Evolutionary conservation across 306 rosid species (phyloP), one percentile per base, ranked within the genome.

Genomic region (Vigna reflexopilosa): DNA sequence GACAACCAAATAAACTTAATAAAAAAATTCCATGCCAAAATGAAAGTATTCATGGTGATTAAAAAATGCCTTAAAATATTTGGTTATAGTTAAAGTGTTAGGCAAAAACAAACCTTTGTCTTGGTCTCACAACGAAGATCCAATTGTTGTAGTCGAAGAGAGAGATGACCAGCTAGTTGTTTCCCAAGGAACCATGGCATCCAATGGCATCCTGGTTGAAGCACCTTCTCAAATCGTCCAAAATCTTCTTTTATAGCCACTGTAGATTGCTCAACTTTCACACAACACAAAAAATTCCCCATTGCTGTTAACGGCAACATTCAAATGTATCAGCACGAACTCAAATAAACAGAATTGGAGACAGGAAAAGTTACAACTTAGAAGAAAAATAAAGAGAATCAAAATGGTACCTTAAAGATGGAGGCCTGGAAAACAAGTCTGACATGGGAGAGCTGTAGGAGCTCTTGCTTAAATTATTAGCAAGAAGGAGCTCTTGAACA

Each of bases 131-230:
- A 94, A 2, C 81, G 79, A 51, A 94, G 85, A 48, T 94, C 98
- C 90, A 94, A 70, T 72, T 94, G 98, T 87, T 90, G 97, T 82
- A 90, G 70, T 70, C 98, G 87, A 54, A 94, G 94, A 85, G 98
- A 85, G 73, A 94, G 97, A 80, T 88, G 90, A 28, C 98, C 98
- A 42, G 87, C 82, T 56, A 92, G 4, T 77, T 77, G 88, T 61
- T 75, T 71, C 73, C 98, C 98, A 51, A 92, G 84, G 81, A 84
- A 72, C 97, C 94, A 92, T 64, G 98, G 98, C 86, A 94, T 48
- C 73, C 92, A 94, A 87, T 94, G 97, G 80, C 93, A 94, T 76
- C 98, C 98, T 7, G 98, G 98, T 77, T 90, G 87, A 82, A 94
- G 91, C 36, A 94, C 93, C 15, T 85, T 77, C 47, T 89, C 90